Percentiles rank a stretch among this genome's conserved stretches.
phyloP scores from a whole-genome alignment of 1,284 basidiomycete species.

The Xerocomus amazonicus region DNA sequence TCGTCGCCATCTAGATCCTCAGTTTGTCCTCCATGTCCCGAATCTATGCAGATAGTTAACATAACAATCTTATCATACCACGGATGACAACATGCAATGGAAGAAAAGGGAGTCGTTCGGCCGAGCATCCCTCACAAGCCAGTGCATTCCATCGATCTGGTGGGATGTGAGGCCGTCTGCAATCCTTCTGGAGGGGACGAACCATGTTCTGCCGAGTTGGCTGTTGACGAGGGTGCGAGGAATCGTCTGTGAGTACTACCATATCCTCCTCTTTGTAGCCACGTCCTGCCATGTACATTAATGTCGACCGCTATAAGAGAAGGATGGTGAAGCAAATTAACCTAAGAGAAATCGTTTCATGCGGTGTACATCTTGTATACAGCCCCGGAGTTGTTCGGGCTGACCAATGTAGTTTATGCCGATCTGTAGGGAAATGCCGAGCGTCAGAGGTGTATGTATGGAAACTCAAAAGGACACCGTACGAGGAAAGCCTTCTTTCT shows the following conservation, averaged over 20 bases:
- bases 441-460: not conserved
- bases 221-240: constrained; percentile 53
- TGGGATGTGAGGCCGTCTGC: constrained; percentile 1
- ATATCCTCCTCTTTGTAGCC: constrained; percentile 79
- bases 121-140: constrained; percentile 78
- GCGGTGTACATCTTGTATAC: constrained; percentile 86
- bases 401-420: constrained; percentile 83
- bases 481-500: constrained; percentile 79
- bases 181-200: constrained; percentile 21
- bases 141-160: constrained; percentile 78
- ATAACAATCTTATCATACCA: not conserved
- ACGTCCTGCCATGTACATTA: constrained; percentile 25
- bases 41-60: constrained; percentile 26
- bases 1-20: constrained; percentile 46
- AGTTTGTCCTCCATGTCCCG: constrained; percentile 59
- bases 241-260: constrained; percentile 82
- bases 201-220: constrained; percentile 87
- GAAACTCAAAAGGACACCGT: constrained; percentile 24
- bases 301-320: not conserved
- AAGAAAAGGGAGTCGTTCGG: constrained; percentile 90
- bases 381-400: constrained; percentile 64
- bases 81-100: constrained; percentile 60
- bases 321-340: constrained; percentile 34
- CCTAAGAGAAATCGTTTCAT: constrained; percentile 70
- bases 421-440: constrained; percentile 42